A percentile compares a stretch with the other conserved stretches of the same genome.
These are phyloP conservation scores for Hypoxylon sp. DNA, from an alignment of 2,329 filamentous ascomycete genomes.

Conservation along the genomic window DNA sequence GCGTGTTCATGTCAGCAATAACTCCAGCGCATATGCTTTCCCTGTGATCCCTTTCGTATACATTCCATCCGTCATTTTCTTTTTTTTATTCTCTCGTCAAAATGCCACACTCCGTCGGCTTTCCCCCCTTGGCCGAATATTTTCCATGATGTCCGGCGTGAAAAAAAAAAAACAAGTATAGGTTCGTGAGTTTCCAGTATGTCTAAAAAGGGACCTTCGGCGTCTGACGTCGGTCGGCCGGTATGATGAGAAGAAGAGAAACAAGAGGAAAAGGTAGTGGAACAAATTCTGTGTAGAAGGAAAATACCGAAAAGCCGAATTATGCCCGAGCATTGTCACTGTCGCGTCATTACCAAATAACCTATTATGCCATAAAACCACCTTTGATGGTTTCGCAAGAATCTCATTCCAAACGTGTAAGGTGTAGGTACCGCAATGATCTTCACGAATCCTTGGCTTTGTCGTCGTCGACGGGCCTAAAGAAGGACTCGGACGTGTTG, in stretches of 20 bases:
- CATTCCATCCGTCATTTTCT: conserved; percentile 19
- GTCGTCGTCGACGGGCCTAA: conserved; percentile 17
- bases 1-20: conserved; percentile 27
- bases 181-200: conserved; percentile 43
- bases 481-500: not conserved
- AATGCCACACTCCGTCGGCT: conserved; percentile 30
- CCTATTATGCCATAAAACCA: conserved; percentile 1
- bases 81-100: conserved; percentile 29
- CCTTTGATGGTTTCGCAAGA: not conserved
- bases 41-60: conserved; percentile 32
- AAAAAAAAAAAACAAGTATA: conserved; percentile 20
- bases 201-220: conserved; percentile 31
- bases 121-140: conserved; percentile 17
- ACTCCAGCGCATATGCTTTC: conserved; percentile 43
- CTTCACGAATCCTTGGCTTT: conserved; percentile 5
- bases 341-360: not conserved
- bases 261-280: conserved; percentile 23
- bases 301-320: conserved; percentile 11
- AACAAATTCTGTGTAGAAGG: conserved; percentile 18
- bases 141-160: conserved; percentile 26
- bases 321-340: not conserved
- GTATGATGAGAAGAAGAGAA: not conserved
- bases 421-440: not conserved
- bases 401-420: conserved; percentile 14
- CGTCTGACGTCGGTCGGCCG: conserved; percentile 1